Evolutionary conservation across 208 protist genomes (phyloP).

Genomic region (Trichomonas gallinae): DNA sequence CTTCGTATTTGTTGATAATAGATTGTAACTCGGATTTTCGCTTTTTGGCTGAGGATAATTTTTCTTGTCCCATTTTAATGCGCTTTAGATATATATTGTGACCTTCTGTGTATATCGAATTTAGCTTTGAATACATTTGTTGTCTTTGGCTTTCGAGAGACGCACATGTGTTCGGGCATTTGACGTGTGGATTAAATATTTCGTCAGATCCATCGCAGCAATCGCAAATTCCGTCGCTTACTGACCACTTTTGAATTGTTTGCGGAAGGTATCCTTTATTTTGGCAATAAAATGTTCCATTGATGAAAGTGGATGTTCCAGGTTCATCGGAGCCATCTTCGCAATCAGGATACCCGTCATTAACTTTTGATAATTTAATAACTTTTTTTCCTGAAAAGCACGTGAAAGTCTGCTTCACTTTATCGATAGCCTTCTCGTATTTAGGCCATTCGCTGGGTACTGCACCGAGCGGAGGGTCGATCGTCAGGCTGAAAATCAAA

Average conservation of each 20-base stretch:
- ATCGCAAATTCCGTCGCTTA: not conserved
- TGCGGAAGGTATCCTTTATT: not conserved
- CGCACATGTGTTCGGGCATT: not conserved
- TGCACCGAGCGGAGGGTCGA: not conserved
- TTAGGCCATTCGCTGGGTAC: not conserved
- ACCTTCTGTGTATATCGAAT: not conserved
- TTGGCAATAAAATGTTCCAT: not conserved
- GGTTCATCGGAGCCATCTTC: not conserved
- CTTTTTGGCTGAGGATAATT: not conserved
- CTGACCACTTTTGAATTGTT: not conserved
- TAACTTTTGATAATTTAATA: not conserved
- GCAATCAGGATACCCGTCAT: not conserved
- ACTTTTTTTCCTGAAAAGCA: not conserved
- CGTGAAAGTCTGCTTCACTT: not conserved
- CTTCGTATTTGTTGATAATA: not conserved
- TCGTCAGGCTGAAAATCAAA: not conserved
- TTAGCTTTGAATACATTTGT: not conserved
- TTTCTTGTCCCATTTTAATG: not conserved
- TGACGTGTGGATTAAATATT: not conserved
- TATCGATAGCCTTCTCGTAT: not conserved
- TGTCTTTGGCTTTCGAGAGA: not conserved
- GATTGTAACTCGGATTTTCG: not conserved
- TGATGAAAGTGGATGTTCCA: not conserved
- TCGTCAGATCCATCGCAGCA: slow-evolving; percentile 2
- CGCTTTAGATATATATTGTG: not conserved